These are phyloP conservation scores for Persicaria tinctoria DNA, from an alignment of 148 eudicot species.

Conservation along the genomic window DNA sequence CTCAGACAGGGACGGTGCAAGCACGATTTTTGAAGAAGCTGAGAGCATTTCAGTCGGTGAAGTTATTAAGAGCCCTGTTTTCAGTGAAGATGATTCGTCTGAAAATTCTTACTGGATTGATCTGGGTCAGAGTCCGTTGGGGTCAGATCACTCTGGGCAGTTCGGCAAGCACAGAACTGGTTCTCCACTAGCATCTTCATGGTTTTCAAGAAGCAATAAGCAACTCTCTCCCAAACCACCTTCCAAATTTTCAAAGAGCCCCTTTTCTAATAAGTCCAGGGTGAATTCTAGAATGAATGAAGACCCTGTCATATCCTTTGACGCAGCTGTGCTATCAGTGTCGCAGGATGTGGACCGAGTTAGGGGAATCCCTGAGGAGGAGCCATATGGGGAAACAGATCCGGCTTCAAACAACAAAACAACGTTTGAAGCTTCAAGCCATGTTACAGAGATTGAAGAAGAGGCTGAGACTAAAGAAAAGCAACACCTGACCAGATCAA, in stretches of 20 bases:
- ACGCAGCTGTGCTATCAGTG: constrained; percentile 86
- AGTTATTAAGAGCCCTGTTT: constrained; percentile 90
- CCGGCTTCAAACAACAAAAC: constrained; percentile 17
- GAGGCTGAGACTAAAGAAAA: constrained; percentile 4
- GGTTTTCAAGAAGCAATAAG: constrained; percentile 47
- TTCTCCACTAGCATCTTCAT: constrained; percentile 54
- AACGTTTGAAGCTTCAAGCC: constrained; percentile 3
- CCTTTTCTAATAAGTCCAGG: constrained; percentile 36
- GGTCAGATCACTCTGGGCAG: constrained; percentile 49
- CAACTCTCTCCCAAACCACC: constrained; percentile 50
- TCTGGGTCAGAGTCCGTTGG: constrained; percentile 84
- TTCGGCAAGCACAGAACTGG: constrained; percentile 32
- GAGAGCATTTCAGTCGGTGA: constrained; percentile 89
- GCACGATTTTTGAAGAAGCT: constrained; percentile 87
- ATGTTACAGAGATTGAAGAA: constrained; percentile 16
- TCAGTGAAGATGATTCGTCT: constrained; percentile 94
- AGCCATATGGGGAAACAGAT: constrained; percentile 20
- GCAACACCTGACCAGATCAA: constrained; percentile 21
- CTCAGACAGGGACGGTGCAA: constrained; percentile 77
- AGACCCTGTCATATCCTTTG: constrained; percentile 57
- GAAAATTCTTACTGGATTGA: constrained; percentile 97
- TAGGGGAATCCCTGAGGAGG: constrained; percentile 59
- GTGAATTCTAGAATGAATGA: background rate
- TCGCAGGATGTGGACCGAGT: constrained; percentile 49
- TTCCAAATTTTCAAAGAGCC: constrained; percentile 38